Evolutionary conservation across 805 yeast genomes (phyloP), one percentile per base, ranked within the genome.

Genomic region (Starmerella bombicola): DNA sequence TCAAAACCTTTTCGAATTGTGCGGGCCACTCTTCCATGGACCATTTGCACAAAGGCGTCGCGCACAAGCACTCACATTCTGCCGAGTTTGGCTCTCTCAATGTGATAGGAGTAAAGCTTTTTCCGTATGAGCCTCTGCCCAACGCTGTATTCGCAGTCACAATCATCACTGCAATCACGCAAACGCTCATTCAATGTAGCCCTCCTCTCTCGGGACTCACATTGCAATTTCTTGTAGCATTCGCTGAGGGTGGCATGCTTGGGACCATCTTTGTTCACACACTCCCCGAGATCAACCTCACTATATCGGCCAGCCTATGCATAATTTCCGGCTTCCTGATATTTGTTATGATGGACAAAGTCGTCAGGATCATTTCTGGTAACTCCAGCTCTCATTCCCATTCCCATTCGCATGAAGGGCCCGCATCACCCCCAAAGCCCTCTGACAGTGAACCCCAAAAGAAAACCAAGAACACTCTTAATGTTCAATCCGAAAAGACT

Each of bases 191-290:
- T 5, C 44, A 38, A 6, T 15, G 28, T 10, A 22, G 45, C 15
- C 54, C 54, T 5, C 35, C 34, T 22, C 73, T 76, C 35, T 61
- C 69, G 35, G 73, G 76, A 0, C 58, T 70, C 2, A 60, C 66
- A 24, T 59, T 78, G 28, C 64, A 74, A 8, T 55, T 71, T 20
- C 57, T 80, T 41, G 81, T 79, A 1, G 66, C 82, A 33, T 79
- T 80, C 61, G 86, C 88, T 12, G 69, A 76, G 35, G 91, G 91
- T 33, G 81, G 86, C 1, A 61, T 80, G 29, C 59, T 80, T 26
- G 88, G 88, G 33, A 88, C 80, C 55, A 74, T 79, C 1, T 77
- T 80, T 47, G 56, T 80, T 33, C 91, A 80, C 57, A 54, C 80
- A 43, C 58, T 80, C 35, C 91, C 91, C 3, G 53, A 71, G 21